These are phyloP conservation scores for Ustilago shanxiensis DNA, from an alignment of 1,284 basidiomycete species.

Conservation along the genomic window DNA sequence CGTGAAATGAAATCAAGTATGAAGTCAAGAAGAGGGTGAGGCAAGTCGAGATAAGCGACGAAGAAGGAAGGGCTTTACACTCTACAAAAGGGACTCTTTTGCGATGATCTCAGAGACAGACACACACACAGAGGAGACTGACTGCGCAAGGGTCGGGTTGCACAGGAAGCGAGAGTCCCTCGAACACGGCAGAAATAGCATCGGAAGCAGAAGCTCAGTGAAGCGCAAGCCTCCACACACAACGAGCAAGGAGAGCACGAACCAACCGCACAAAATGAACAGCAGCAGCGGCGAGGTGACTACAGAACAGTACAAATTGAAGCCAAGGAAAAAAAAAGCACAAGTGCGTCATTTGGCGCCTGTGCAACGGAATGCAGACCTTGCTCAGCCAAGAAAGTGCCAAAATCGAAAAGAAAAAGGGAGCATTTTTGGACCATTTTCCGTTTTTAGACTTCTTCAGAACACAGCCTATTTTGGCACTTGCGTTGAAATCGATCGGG, in stretches of 20 bases:
- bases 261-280: neutral
- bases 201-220: too few relatives aligned
- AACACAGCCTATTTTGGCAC: constrained; percentile 2
- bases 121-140: too few relatives aligned
- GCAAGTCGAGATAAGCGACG: neutral
- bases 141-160: neutral
- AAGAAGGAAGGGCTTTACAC: neutral
- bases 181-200: neutral
- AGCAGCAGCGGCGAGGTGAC: constrained; percentile 10
- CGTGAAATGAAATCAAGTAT: neutral
- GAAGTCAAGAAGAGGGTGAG: neutral
- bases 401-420: neutral
- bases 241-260: neutral
- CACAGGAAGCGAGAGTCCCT: neutral
- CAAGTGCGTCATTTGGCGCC: constrained; percentile 38
- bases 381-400: neutral
- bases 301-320: constrained; percentile 23
- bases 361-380: constrained; percentile 20
- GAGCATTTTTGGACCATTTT: neutral
- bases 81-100: too few relatives aligned
- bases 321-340: constrained; percentile 20
- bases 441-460: constrained; percentile 13
- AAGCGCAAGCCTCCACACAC: constrained; percentile 8
- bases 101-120: constrained; percentile 10
- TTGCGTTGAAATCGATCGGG: constrained; percentile 11